phyloP scores from a whole-genome alignment of 495 filamentous ascomycete genomes.

The Penicillium psychrofluorescens region DNA sequence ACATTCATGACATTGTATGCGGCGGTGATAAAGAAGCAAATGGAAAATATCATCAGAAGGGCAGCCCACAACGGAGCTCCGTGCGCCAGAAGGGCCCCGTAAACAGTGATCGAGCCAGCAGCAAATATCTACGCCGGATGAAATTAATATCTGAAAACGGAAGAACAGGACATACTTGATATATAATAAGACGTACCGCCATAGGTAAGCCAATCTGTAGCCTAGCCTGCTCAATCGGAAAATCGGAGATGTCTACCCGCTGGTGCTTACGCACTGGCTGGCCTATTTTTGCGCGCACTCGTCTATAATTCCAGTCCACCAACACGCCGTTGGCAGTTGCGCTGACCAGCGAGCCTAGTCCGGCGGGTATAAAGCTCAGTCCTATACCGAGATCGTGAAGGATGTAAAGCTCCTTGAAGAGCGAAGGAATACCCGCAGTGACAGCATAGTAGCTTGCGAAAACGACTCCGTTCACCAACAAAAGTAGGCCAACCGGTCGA shows the following conservation, averaged over 20 bases:
- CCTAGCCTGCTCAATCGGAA: conserved; percentile 38
- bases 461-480: conserved; percentile 34
- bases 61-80: conserved; percentile 37
- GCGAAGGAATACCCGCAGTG: conserved; percentile 22
- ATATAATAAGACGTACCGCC: conserved; percentile 7
- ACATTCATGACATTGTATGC: conserved; percentile 39
- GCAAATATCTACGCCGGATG: conserved; percentile 9
- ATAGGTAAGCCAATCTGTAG: conserved; percentile 34
- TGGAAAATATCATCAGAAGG: conserved; percentile 45
- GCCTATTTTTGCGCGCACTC: conserved; percentile 14
- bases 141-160: neutral
- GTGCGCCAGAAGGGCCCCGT: conserved; percentile 6
- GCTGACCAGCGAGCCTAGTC: conserved; percentile 57
- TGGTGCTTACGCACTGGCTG: conserved; percentile 33
- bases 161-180: neutral
- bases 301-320: conserved; percentile 44
- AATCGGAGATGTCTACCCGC: conserved; percentile 26
- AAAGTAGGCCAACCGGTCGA: conserved; percentile 45
- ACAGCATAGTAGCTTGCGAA: conserved; percentile 34
- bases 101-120: conserved; percentile 7
- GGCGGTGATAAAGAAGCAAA: conserved; percentile 45
- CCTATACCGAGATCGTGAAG: conserved; percentile 30
- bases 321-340: conserved; percentile 71
- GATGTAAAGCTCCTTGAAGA: conserved; percentile 19
- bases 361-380: conserved; percentile 28